Conservation (phyloP, 2,329 filamentous ascomycete species). For the Ophiosphaerella narmari region DNA sequence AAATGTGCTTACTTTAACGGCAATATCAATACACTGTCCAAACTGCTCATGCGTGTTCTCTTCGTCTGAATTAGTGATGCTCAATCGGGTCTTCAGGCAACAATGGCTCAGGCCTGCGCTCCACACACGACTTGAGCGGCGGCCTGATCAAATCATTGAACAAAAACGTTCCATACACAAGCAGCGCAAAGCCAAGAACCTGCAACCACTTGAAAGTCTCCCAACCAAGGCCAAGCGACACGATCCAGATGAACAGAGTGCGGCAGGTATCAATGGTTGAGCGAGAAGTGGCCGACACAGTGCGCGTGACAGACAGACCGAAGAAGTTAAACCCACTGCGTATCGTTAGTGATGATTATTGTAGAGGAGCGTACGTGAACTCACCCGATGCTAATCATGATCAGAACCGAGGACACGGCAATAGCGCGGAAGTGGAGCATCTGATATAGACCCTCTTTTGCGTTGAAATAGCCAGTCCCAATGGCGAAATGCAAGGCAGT, state of each 20-base stretch:
- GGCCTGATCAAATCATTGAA: conserved; percentile 94
- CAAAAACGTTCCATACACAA: conserved; percentile 95
- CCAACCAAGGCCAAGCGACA: conserved; percentile 91
- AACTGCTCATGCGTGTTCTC: background rate
- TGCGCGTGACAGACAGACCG: conserved; percentile 87
- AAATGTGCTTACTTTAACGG: too few species aligned
- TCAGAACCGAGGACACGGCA: conserved; percentile 77
- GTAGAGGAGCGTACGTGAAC: conserved; percentile 36
- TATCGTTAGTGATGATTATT: conserved; percentile 11
- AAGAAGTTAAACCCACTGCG: conserved; percentile 96
- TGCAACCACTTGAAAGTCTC: conserved; percentile 98
- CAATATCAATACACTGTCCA: background rate
- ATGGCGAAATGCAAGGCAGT: conserved; percentile 76
- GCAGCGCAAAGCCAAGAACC: conserved; percentile 80
- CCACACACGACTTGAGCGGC: conserved; percentile 71
- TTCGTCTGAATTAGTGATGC: conserved; percentile 53
- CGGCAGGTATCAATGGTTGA: conserved; percentile 97
- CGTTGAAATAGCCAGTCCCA: conserved; percentile 88
- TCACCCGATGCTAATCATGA: conserved; percentile 98
- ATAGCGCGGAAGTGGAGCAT: conserved; percentile 74
- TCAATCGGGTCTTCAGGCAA: conserved; percentile 85
- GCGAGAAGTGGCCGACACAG: conserved; percentile 86
- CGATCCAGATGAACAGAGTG: conserved; percentile 97
- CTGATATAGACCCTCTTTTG: conserved; percentile 81
- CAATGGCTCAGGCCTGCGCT: conserved; percentile 63